A percentile compares a stretch with the other conserved stretches of the same genome.
phyloP scores from a whole-genome alignment of 2,329 filamentous ascomycete genomes.

The Kalmusia sp. region DNA sequence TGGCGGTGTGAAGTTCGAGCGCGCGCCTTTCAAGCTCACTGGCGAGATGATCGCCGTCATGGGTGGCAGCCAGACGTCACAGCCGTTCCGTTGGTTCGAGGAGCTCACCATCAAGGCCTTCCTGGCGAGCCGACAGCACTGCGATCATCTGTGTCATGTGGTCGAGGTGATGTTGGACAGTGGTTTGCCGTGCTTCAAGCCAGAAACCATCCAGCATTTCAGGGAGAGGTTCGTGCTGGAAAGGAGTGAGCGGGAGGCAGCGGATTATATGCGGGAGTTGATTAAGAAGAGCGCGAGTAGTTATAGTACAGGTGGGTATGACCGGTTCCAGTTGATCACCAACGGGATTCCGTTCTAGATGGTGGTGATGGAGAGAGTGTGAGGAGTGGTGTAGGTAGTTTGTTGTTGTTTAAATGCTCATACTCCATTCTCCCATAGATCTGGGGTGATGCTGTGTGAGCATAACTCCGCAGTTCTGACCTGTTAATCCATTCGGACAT shows the following conservation, averaged over 20 bases:
- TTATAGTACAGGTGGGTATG: slow-evolving; percentile 92
- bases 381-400: background rate
- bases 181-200: slow-evolving; percentile 96
- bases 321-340: slow-evolving; percentile 96
- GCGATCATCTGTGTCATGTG: slow-evolving; percentile 87
- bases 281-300: slow-evolving; percentile 90
- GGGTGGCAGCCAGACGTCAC: slow-evolving; percentile 81
- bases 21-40: slow-evolving; percentile 97
- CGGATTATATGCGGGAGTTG: slow-evolving; percentile 89
- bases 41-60: slow-evolving; percentile 99
- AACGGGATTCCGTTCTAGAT: slow-evolving; percentile 92
- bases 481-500: too few species aligned
- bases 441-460: too few species aligned
- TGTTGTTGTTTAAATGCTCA: background rate
- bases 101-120: slow-evolving; percentile 96
- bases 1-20: slow-evolving; percentile 95
- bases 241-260: slow-evolving; percentile 88
- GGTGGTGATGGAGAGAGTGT: background rate
- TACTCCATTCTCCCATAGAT: too few species aligned
- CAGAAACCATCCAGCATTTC: slow-evolving; percentile 92
- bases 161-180: slow-evolving; percentile 96
- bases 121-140: slow-evolving; percentile 83
- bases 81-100: slow-evolving; percentile 95
- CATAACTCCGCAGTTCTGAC: too few species aligned
- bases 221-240: slow-evolving; percentile 91